phyloP scores from a whole-genome alignment of 805 yeast genomes.

The Metschnikowia santaceciliae region DNA sequence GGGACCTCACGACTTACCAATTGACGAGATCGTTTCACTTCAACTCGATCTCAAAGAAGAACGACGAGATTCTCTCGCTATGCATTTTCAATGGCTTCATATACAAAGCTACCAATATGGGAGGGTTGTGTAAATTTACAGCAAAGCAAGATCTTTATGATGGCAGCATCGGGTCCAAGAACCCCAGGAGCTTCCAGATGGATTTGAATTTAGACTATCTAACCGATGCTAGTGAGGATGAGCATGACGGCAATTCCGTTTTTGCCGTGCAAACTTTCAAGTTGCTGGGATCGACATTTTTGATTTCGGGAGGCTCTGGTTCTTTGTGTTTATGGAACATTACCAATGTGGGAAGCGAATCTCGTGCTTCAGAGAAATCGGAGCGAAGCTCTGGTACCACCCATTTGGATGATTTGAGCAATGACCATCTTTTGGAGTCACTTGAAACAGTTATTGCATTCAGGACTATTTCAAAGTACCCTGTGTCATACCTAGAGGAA shows the following conservation, averaged over 20 bases:
- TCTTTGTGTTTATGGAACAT: slow-evolving; percentile 71
- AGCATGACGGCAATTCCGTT: slow-evolving; percentile 31
- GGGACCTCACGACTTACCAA: slow-evolving; percentile 86
- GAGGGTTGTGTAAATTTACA: slow-evolving; percentile 33
- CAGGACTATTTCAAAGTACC: slow-evolving; percentile 74
- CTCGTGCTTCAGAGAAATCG: slow-evolving; percentile 8
- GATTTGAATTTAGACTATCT: slow-evolving; percentile 6
- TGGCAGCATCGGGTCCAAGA: not conserved
- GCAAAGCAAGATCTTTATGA: slow-evolving; percentile 18
- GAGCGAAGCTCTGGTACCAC: not conserved
- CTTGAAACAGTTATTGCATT: slow-evolving; percentile 61
- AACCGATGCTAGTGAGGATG: slow-evolving; percentile 5
- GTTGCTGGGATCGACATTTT: slow-evolving; percentile 35
- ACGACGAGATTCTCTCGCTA: slow-evolving; percentile 50
- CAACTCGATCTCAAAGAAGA: slow-evolving; percentile 3
- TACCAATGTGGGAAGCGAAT: slow-evolving; percentile 20
- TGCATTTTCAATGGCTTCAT: slow-evolving; percentile 54
- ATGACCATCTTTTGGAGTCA: slow-evolving; percentile 62
- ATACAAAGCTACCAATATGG: slow-evolving; percentile 56
- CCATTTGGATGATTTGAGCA: slow-evolving; percentile 27
- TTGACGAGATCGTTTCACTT: slow-evolving; percentile 45
- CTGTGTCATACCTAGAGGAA: slow-evolving; percentile 66
- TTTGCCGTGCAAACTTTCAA: slow-evolving; percentile 52
- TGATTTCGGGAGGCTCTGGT: slow-evolving; percentile 72
- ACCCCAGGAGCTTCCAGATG: slow-evolving; percentile 3